A percentile compares a stretch with the other conserved stretches of the same genome.
Conservation (phyloP, 2,329 filamentous ascomycete species). For the Drechslera avenae region DNA sequence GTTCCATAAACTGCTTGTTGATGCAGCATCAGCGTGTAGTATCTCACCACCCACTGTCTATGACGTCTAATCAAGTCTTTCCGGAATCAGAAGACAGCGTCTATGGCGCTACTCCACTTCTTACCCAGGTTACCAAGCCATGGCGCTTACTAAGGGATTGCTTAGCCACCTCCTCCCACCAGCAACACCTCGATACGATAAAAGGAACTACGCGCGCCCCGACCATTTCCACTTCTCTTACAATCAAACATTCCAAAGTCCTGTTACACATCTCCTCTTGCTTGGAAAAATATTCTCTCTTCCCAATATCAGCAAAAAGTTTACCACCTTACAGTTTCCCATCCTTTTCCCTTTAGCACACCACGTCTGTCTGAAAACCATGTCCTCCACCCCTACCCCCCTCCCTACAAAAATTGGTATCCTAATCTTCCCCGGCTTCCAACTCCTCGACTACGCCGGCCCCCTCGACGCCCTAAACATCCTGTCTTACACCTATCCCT, state of each 20-base stretch:
- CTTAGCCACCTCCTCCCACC: not conserved
- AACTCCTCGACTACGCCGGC: constrained; percentile 48
- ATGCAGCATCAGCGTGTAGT: no score
- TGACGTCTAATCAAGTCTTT: no score
- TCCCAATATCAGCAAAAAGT: no score
- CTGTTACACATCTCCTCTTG: no score
- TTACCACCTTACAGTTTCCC: no score
- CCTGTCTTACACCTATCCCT: constrained; percentile 32
- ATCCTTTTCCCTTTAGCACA: no score
- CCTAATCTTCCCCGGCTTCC: constrained; percentile 48
- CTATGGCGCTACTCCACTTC: constrained; percentile 11
- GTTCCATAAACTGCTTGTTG: no score
- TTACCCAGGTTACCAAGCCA: constrained; percentile 1
- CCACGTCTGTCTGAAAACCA: no score
- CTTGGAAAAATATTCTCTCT: no score
- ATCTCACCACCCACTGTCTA: no score
- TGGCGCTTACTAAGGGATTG: constrained; percentile 6
- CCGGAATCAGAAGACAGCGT: no score
- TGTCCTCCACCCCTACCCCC: not conserved
- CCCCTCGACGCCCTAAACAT: constrained; percentile 55
- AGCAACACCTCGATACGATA: not conserved
- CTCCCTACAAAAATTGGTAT: constrained; percentile 39
- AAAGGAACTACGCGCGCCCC: no score
- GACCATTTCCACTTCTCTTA: not conserved
- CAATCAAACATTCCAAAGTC: not conserved